A percentile compares a stretch with the other conserved stretches of the same genome.
Conservation (phyloP, 148 eudicot species). For the Camellia sinensis region DNA sequence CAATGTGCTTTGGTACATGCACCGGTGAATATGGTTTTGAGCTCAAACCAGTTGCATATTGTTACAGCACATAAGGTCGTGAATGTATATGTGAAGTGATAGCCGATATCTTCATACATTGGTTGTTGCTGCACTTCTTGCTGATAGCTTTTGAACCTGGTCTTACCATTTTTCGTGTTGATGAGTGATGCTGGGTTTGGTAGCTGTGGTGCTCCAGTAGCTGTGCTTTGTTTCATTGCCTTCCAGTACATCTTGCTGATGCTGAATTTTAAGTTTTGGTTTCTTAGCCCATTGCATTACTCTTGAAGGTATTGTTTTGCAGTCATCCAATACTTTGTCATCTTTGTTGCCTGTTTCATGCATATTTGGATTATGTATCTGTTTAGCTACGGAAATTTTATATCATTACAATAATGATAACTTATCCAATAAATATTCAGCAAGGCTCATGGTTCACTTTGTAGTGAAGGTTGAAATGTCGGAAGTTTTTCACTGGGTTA, state of each 20-base stretch:
- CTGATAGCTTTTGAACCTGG: slow-evolving; percentile 17
- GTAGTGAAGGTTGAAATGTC: background rate
- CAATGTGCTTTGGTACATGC: slow-evolving; percentile 7
- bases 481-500: background rate
- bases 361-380: background rate
- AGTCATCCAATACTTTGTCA: background rate
- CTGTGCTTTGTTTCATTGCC: slow-evolving; percentile 2
- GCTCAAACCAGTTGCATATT: slow-evolving; percentile 35
- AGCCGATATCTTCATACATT: slow-evolving; percentile 22
- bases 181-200: slow-evolving; percentile 18
- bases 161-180: slow-evolving; percentile 9
- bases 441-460: background rate
- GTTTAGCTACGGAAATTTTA: background rate
- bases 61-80: slow-evolving; percentile 50
- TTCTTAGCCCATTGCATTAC: background rate
- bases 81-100: slow-evolving; percentile 42
- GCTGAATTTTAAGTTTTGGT: background rate
- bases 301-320: background rate
- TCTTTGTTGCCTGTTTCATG: background rate
- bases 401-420: too few species aligned
- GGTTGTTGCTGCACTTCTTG: slow-evolving; percentile 26
- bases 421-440: too few species aligned
- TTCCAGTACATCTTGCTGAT: slow-evolving; percentile 2
- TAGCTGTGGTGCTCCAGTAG: slow-evolving; percentile 20
- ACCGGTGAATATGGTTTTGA: slow-evolving; percentile 5